These are phyloP conservation scores for Syzygium aqueum DNA, from an alignment of 345 rosid genomes.

Conservation along the genomic window DNA sequence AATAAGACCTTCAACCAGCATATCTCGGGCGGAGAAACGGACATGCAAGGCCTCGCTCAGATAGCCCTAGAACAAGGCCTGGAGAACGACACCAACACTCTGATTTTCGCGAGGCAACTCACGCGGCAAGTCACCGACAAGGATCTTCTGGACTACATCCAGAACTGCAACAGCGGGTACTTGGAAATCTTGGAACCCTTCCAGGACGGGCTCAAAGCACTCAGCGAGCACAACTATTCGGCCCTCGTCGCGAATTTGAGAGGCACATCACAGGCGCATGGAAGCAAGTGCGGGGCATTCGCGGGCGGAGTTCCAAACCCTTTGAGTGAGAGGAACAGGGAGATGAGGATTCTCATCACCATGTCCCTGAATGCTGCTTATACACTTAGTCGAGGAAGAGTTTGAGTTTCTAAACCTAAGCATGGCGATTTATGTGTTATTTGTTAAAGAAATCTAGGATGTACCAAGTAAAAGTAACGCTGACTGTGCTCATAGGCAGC, in stretches of 20 bases:
- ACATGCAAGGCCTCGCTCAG: background rate
- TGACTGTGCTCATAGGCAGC: no score
- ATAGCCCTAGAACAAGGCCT: background rate
- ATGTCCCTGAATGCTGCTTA: background rate
- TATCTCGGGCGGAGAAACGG: background rate
- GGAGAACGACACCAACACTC: background rate
- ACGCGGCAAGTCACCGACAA: background rate
- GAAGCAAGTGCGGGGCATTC: background rate
- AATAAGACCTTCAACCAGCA: background rate
- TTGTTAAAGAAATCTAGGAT: background rate
- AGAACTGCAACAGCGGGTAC: background rate
- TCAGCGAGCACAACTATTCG: background rate
- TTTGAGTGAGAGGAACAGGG: constrained; percentile 1
- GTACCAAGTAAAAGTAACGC: background rate
- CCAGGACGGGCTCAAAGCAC: background rate
- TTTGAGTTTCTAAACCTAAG: background rate
- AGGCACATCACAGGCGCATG: background rate
- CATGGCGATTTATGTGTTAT: background rate
- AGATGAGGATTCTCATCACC: background rate
- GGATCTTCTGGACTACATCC: background rate
- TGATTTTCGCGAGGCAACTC: background rate
- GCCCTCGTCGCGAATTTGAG: background rate
- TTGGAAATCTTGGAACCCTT: background rate
- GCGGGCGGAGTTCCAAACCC: background rate
- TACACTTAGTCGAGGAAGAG: background rate